These are phyloP conservation scores for Samsoniella hepiali DNA, from an alignment of 2,329 filamentous ascomycete species.

Conservation along the genomic window DNA sequence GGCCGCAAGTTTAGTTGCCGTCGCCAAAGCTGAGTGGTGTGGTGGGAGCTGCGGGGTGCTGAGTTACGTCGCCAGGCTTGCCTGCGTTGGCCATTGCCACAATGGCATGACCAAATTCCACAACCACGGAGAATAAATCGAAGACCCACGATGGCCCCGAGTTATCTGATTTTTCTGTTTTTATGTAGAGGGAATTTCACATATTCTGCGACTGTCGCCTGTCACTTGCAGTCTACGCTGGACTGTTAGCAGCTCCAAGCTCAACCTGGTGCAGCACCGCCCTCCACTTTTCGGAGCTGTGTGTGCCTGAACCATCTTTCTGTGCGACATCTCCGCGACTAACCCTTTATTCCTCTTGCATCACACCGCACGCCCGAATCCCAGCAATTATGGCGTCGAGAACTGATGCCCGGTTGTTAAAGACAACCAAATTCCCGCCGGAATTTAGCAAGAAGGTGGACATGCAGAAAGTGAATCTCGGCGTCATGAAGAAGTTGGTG, in stretches of 20 bases:
- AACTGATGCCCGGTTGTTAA: conserved; percentile 84
- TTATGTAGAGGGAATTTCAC: background rate
- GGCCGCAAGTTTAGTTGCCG: background rate
- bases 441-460: conserved; percentile 96
- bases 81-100: background rate
- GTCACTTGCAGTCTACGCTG: background rate
- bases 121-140: background rate
- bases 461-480: conserved; percentile 93
- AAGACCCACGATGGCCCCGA: background rate
- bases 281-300: conserved; percentile 12
- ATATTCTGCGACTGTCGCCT: background rate
- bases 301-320: background rate
- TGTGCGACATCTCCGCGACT: background rate
- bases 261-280: background rate
- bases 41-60: conserved; percentile 9
- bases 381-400: conserved; percentile 66
- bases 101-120: background rate
- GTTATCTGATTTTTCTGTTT: background rate
- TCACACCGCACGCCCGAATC: background rate
- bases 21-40: background rate
- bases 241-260: background rate
- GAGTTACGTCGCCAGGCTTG: conserved; percentile 9
- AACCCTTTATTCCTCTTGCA: background rate
- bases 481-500: conserved; percentile 93
- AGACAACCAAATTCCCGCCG: conserved; percentile 87